Conservation (phyloP, 75 land plant species). For the Chamaecyparis obtusa region DNA sequence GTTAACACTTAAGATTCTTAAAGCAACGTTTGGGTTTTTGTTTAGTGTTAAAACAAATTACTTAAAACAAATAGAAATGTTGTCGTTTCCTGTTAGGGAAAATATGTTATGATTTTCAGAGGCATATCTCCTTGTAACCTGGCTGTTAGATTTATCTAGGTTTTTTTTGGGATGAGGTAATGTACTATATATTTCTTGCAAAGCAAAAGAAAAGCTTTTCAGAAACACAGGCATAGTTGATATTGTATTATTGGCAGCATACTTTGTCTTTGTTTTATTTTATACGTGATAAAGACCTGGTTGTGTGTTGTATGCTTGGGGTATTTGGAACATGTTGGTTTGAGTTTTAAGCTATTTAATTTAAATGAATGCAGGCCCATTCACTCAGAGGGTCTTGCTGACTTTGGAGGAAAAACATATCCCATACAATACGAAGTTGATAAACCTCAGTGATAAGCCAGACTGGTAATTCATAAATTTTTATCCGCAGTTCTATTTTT, state of each 20-base stretch:
- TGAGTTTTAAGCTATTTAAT: neutral
- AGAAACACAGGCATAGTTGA: neutral
- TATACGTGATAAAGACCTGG: neutral
- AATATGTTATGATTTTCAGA: too few relatives aligned
- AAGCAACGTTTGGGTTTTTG: neutral
- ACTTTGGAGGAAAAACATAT: constrained; percentile 91
- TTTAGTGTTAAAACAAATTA: too few relatives aligned
- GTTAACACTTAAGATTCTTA: neutral
- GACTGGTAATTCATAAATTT: constrained; percentile 57
- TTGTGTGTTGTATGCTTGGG: neutral
- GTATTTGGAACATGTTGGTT: neutral
- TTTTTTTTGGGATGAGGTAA: too few relatives aligned
- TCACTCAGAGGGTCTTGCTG: constrained; percentile 81
- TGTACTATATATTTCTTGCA: too few relatives aligned
- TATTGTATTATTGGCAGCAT: neutral
- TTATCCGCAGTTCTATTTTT: neutral
- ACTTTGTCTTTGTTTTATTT: neutral
- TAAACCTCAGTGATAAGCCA: constrained; percentile 78
- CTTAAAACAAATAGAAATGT: neutral
- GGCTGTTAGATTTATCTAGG: neutral
- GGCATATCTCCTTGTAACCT: neutral
- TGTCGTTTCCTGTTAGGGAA: neutral
- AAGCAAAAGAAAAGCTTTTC: neutral
- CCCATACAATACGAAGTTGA: constrained; percentile 72
- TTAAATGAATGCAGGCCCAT: constrained; percentile 67